A percentile compares a stretch with the other conserved stretches of the same genome.
phyloP scores from a whole-genome alignment of 768 basidiomycete genomes.

The Tulasnella sp. region DNA sequence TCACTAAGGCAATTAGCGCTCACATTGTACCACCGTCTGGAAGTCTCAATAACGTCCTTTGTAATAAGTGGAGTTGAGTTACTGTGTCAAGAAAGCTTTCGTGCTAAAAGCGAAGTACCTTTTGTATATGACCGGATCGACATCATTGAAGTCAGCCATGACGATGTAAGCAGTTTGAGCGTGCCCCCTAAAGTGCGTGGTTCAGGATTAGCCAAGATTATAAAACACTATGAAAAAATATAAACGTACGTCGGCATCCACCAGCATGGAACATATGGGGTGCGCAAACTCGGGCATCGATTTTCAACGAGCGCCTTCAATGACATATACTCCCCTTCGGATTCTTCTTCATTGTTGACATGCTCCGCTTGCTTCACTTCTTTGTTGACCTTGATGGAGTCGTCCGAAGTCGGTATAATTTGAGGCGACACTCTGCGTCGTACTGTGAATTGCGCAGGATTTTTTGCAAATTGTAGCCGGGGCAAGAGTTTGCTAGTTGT shows the following conservation, averaged over 20 bases:
- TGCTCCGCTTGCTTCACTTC: too few relatives aligned
- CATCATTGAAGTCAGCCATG: slow-evolving; percentile 28
- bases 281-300: slow-evolving; percentile 20
- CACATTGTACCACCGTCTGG: slow-evolving; percentile 32
- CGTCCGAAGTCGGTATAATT: not conserved
- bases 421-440: not conserved
- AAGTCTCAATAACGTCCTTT: slow-evolving; percentile 27
- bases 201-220: not conserved
- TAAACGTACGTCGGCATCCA: slow-evolving; percentile 26
- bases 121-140: slow-evolving; percentile 29
- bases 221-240: not conserved
- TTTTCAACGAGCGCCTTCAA: slow-evolving; percentile 17
- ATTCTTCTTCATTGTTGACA: too few relatives aligned
- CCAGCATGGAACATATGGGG: slow-evolving; percentile 25
- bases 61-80: slow-evolving; percentile 13
- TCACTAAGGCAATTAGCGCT: not conserved
- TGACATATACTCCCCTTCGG: too few relatives aligned
- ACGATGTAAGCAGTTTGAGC: slow-evolving; percentile 30
- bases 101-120: slow-evolving; percentile 21
- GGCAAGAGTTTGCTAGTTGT: not conserved
- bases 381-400: slow-evolving; percentile 6
- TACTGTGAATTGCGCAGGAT: slow-evolving; percentile 10
- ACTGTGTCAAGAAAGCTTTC: not conserved
- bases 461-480: slow-evolving; percentile 3
- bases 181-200: slow-evolving; percentile 25